Percentiles rank a stretch among this genome's conserved stretches.
Conservation (phyloP, 805 yeast species). For the Lipomyces oligophaga region DNA sequence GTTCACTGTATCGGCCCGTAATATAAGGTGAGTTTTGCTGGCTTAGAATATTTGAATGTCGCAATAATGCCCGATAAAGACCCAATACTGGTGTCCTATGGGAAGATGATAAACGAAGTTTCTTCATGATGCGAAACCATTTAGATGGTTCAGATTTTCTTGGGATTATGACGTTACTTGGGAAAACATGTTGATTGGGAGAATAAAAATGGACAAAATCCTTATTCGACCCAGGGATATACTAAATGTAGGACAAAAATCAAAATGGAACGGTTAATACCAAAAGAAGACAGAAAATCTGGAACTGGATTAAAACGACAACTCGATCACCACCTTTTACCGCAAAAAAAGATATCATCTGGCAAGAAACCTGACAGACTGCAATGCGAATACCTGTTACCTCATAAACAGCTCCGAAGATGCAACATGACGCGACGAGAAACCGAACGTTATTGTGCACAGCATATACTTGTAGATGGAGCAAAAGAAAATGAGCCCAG, state of each 20-base stretch:
- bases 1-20: too few relatives aligned
- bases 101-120: too few relatives aligned
- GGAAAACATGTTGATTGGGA: too few relatives aligned
- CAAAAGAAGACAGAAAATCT: neutral
- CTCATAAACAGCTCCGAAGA: slow-evolving; percentile 47
- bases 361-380: slow-evolving; percentile 3
- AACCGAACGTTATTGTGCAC: slow-evolving; percentile 54
- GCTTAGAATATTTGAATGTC: slow-evolving; percentile 8
- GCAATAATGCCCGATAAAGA: slow-evolving; percentile 16
- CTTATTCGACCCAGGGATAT: too few relatives aligned
- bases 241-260: too few relatives aligned
- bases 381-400: slow-evolving; percentile 46
- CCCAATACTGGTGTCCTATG: slow-evolving; percentile 10
- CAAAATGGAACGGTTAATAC: neutral
- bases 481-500: neutral
- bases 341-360: neutral
- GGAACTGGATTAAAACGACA: neutral
- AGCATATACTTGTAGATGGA: slow-evolving; percentile 45
- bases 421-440: slow-evolving; percentile 61
- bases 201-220: too few relatives aligned
- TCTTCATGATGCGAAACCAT: too few relatives aligned
- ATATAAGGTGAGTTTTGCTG: too few relatives aligned
- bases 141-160: too few relatives aligned
- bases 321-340: neutral
- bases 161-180: too few relatives aligned